phyloP scores from a whole-genome alignment of 176 grass and related monocot genomes.

The Oryza nivara region DNA sequence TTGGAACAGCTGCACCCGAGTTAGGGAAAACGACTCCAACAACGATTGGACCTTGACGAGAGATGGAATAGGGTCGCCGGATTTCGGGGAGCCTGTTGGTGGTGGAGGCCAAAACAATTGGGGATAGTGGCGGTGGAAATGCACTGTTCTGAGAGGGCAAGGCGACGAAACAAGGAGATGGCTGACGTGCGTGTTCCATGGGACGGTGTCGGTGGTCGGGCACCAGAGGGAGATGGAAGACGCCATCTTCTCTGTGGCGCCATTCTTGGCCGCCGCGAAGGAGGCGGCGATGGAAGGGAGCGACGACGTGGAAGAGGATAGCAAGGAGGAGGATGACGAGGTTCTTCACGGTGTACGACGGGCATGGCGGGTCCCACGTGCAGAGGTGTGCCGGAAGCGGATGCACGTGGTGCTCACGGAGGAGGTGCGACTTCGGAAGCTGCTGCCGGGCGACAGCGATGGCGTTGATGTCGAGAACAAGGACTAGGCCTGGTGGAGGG shows the following conservation, averaged over 20 bases:
- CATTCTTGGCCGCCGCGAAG: not conserved
- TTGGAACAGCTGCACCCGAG: too few species aligned
- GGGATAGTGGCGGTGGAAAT: too few species aligned
- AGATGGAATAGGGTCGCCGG: too few species aligned
- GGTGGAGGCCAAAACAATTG: too few species aligned
- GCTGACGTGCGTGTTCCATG: slow-evolving; percentile 39
- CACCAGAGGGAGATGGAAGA: slow-evolving; percentile 56
- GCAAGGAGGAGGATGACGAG: not conserved
- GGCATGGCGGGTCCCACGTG: slow-evolving; percentile 55
- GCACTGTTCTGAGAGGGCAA: too few species aligned
- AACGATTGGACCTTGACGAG: too few species aligned
- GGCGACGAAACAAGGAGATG: not conserved
- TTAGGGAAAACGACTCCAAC: too few species aligned
- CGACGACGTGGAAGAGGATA: not conserved
- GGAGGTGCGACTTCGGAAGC: slow-evolving; percentile 44
- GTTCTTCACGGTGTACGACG: slow-evolving; percentile 71
- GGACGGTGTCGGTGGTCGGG: slow-evolving; percentile 46
- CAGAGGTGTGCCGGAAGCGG: slow-evolving; percentile 48
- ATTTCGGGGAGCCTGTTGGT: too few species aligned
- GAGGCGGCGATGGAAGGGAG: not conserved
- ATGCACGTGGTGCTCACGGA: slow-evolving; percentile 76
- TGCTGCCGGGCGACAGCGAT: not conserved
- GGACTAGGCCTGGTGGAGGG: slow-evolving; percentile 42
- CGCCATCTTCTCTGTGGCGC: slow-evolving; percentile 34
- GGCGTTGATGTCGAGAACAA: not conserved